phyloP scores from a whole-genome alignment of 2,329 filamentous ascomycete genomes.

The Phialemoniopsis sp. region DNA sequence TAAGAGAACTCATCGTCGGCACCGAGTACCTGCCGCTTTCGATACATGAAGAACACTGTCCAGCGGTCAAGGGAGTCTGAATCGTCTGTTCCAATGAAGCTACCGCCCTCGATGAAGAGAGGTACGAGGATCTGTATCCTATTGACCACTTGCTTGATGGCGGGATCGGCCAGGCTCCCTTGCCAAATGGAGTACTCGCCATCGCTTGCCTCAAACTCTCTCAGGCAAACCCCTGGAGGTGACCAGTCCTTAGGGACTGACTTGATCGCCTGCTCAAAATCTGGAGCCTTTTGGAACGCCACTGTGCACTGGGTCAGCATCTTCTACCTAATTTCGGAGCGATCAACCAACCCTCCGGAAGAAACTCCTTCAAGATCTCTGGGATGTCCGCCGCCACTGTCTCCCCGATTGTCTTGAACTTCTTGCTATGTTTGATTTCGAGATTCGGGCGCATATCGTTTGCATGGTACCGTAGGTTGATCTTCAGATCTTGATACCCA shows the following conservation, averaged over 20 bases:
- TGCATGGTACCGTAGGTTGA: constrained; percentile 65
- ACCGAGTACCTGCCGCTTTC: constrained; percentile 41
- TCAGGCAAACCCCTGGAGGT: constrained; percentile 72
- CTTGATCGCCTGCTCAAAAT: constrained; percentile 58
- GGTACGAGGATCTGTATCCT: constrained; percentile 81
- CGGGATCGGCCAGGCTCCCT: constrained; percentile 66
- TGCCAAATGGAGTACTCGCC: constrained; percentile 79
- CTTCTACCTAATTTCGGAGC: not conserved
- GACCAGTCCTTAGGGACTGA: constrained; percentile 44
- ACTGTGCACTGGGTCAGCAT: constrained; percentile 34
- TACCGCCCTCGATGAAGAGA: constrained; percentile 92
- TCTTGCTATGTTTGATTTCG: constrained; percentile 65
- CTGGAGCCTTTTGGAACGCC: constrained; percentile 58
- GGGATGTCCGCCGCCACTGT: constrained; percentile 66
- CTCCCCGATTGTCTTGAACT: constrained; percentile 65
- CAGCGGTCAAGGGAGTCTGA: constrained; percentile 74
- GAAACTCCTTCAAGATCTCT: constrained; percentile 56
- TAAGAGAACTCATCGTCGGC: constrained; percentile 55
- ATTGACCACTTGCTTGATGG: constrained; percentile 66
- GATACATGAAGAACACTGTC: constrained; percentile 86
- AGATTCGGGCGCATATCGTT: constrained; percentile 77
- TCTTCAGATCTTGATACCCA: constrained; percentile 77
- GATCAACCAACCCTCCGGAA: constrained; percentile 58
- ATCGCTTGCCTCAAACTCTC: constrained; percentile 56
- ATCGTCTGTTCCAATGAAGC: constrained; percentile 57